Conservation (phyloP, 2,329 filamentous ascomycete species). For the Ramularia collo-cygni region DNA sequence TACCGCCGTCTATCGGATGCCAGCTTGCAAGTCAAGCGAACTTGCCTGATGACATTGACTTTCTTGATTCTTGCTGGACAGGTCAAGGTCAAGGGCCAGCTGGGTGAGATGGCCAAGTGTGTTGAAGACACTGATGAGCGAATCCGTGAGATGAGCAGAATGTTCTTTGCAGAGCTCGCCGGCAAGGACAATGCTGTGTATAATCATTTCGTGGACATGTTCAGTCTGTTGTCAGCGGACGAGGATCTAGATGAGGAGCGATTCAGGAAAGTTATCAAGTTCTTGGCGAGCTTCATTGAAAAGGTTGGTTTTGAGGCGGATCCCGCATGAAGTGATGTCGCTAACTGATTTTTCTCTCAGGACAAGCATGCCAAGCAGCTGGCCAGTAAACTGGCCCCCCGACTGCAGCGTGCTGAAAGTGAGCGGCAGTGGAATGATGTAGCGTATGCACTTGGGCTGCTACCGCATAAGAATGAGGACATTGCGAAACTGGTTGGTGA, state of each 20-base stretch:
- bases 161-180: slow-evolving; percentile 97
- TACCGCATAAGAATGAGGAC: slow-evolving; percentile 91
- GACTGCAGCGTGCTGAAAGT: slow-evolving; percentile 76
- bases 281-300: slow-evolving; percentile 91
- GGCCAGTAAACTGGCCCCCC: slow-evolving; percentile 82
- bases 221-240: slow-evolving; percentile 82
- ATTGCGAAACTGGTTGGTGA: slow-evolving; percentile 69
- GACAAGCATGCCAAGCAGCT: slow-evolving; percentile 97
- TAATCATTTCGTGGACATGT: slow-evolving; percentile 99
- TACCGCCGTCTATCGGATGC: slow-evolving; percentile 87
- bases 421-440: slow-evolving; percentile 98
- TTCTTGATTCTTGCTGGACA: slow-evolving; percentile 96
- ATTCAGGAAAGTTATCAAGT: slow-evolving; percentile 80
- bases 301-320: slow-evolving; percentile 57
- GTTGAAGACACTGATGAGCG: slow-evolving; percentile 92
- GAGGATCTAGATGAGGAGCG: slow-evolving; percentile 74
- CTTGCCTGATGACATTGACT: slow-evolving; percentile 95
- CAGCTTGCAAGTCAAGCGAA: slow-evolving; percentile 87
- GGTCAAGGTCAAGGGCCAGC: slow-evolving; percentile 97
- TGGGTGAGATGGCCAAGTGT: slow-evolving; percentile 99
- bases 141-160: slow-evolving; percentile 85
- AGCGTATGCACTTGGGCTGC: slow-evolving; percentile 77
- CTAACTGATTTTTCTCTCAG: slow-evolving; percentile 40
- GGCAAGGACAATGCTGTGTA: slow-evolving; percentile 99
- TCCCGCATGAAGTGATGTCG: neutral